Percentiles rank a stretch among this genome's conserved stretches.
These are phyloP conservation scores for Vaccinium myrtillus DNA, from an alignment of 148 eudicot species.

Conservation along the genomic window DNA sequence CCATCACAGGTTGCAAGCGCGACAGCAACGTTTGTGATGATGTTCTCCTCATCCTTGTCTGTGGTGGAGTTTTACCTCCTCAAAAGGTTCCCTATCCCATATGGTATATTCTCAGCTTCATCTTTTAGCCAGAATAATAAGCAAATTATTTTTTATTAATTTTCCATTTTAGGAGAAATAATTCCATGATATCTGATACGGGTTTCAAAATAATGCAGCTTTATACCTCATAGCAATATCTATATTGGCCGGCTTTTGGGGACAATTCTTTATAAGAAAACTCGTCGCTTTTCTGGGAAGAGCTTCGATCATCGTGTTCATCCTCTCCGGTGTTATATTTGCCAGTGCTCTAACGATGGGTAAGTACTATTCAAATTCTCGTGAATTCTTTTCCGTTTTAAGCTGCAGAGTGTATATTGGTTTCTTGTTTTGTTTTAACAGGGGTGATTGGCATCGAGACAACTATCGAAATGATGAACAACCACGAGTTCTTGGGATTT, in stretches of 20 bases:
- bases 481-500: slow-evolving; percentile 88
- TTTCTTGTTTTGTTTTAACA: slow-evolving; percentile 26
- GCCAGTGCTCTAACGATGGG: slow-evolving; percentile 97
- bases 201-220: slow-evolving; percentile 48
- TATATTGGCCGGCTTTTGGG: slow-evolving; percentile 92
- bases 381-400: not conserved
- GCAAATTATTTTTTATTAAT: not conserved
- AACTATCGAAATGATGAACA: slow-evolving; percentile 62
- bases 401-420: not conserved
- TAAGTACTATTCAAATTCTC: slow-evolving; percentile 24
- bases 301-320: slow-evolving; percentile 87
- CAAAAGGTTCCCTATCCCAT: slow-evolving; percentile 79
- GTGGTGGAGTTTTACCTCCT: slow-evolving; percentile 96
- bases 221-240: slow-evolving; percentile 73
- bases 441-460: slow-evolving; percentile 75
- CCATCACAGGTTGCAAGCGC: slow-evolving; percentile 81
- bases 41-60: slow-evolving; percentile 90
- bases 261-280: slow-evolving; percentile 83
- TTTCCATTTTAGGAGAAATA: not conserved
- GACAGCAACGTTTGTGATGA: slow-evolving; percentile 97
- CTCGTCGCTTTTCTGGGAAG: slow-evolving; percentile 64
- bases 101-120: slow-evolving; percentile 42
- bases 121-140: not conserved
- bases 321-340: slow-evolving; percentile 85
- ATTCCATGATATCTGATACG: not conserved